These are phyloP conservation scores for Scheffersomyces stipitis DNA, from an alignment of 805 yeast genomes.

Conservation along the genomic window DNA sequence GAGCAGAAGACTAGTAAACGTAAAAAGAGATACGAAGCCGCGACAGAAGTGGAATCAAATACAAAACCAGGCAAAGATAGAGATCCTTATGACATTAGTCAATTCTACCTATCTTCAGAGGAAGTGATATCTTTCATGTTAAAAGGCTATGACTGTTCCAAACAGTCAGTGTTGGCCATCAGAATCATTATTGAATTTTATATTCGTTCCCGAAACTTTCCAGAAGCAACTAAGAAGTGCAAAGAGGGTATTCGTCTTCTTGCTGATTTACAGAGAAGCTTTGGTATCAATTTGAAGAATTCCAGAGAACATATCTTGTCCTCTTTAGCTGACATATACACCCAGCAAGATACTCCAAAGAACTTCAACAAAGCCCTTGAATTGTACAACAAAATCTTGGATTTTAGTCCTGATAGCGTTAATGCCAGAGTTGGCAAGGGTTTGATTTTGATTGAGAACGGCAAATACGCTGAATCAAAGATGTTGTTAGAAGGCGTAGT, in stretches of 20 bases:
- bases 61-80: conserved; percentile 9
- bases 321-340: conserved; percentile 71
- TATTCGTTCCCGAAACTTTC: conserved; percentile 61
- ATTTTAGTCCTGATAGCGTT: conserved; percentile 37
- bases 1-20: conserved; percentile 9
- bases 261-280: conserved; percentile 45
- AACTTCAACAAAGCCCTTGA: conserved; percentile 73
- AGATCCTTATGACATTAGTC: conserved; percentile 6
- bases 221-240: conserved; percentile 58
- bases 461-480: conserved; percentile 55
- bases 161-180: conserved; percentile 55
- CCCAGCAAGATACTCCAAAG: conserved; percentile 88
- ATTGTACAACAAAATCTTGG: conserved; percentile 63
- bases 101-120: conserved; percentile 38
- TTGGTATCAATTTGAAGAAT: conserved; percentile 49
- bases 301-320: conserved; percentile 62
- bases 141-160: conserved; percentile 46
- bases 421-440: conserved; percentile 82
- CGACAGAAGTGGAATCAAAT: conserved; percentile 12
- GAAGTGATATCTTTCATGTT: conserved; percentile 50
- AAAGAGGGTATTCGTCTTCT: conserved; percentile 58
- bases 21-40: conserved; percentile 7
- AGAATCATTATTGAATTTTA: conserved; percentile 64
- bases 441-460: conserved; percentile 66
- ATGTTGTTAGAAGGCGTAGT: conserved; percentile 52